phyloP scores from a whole-genome alignment of 805 yeast species.

The Starmerella stigmatis region DNA sequence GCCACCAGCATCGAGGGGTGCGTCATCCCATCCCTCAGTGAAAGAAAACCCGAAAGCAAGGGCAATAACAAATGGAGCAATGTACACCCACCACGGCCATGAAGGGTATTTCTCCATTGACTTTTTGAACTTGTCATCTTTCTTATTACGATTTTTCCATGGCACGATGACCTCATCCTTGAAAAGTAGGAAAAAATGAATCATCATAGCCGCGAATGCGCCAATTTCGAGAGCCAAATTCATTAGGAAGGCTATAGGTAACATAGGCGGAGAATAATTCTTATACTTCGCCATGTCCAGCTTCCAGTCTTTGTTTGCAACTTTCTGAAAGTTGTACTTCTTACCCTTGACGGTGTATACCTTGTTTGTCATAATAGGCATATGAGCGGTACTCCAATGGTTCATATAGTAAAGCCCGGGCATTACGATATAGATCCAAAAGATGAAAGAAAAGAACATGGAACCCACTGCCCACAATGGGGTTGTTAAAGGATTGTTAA shows the following conservation, averaged over 20 bases:
- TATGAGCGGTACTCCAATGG: slow-evolving; percentile 47
- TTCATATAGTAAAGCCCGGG: slow-evolving; percentile 40
- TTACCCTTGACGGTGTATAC: slow-evolving; percentile 44
- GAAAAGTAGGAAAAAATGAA: slow-evolving; percentile 45
- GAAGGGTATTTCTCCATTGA: slow-evolving; percentile 46
- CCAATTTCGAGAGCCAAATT: slow-evolving; percentile 56
- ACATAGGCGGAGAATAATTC: slow-evolving; percentile 54
- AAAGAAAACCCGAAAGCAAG: slow-evolving; percentile 18
- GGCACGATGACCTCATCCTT: slow-evolving; percentile 45
- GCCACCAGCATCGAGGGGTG: slow-evolving; percentile 41
- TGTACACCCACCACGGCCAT: slow-evolving; percentile 57
- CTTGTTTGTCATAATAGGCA: slow-evolving; percentile 43
- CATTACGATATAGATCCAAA: slow-evolving; percentile 38
- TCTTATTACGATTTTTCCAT: slow-evolving; percentile 24
- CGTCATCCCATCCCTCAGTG: slow-evolving; percentile 29
- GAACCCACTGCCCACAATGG: slow-evolving; percentile 41
- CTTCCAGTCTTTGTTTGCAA: slow-evolving; percentile 37
- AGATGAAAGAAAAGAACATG: slow-evolving; percentile 39
- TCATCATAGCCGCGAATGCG: slow-evolving; percentile 49
- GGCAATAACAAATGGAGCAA: slow-evolving; percentile 32
- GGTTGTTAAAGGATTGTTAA: slow-evolving; percentile 47
- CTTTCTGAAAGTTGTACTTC: slow-evolving; percentile 41
- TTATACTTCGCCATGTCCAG: slow-evolving; percentile 42
- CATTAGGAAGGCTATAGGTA: slow-evolving; percentile 50
- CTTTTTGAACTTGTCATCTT: slow-evolving; percentile 44